Evolutionary conservation across 2,329 filamentous ascomycete genomes (phyloP).

Genomic region (Coniochaeta sp.): DNA sequence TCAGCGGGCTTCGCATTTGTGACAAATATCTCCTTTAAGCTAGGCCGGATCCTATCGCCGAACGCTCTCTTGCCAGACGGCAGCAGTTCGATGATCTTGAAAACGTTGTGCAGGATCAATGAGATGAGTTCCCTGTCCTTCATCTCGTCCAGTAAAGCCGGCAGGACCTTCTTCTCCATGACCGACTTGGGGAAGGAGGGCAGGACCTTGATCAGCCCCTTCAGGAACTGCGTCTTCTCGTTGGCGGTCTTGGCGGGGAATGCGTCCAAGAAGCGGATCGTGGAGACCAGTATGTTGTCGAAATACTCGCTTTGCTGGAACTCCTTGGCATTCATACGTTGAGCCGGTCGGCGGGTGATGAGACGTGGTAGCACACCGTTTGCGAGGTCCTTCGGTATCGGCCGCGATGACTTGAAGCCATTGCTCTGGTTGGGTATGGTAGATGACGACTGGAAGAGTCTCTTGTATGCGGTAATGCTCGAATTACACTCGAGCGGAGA

Average conservation of each 20-base stretch:
- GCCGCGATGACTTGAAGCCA: slow-evolving; percentile 73
- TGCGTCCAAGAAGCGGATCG: slow-evolving; percentile 87
- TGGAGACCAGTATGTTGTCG: slow-evolving; percentile 92
- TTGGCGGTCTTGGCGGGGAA: slow-evolving; percentile 86
- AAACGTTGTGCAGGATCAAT: slow-evolving; percentile 82
- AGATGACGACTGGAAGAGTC: slow-evolving; percentile 70
- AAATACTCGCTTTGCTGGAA: slow-evolving; percentile 97
- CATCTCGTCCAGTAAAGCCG: slow-evolving; percentile 82
- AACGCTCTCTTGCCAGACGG: slow-evolving; percentile 74
- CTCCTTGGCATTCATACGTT: slow-evolving; percentile 78
- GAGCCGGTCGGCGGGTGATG: slow-evolving; percentile 79
- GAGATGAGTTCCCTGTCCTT: slow-evolving; percentile 86
- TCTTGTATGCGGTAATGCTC: slow-evolving; percentile 78
- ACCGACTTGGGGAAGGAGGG: slow-evolving; percentile 90
- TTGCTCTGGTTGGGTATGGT: slow-evolving; percentile 73
- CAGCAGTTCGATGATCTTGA: slow-evolving; percentile 77
- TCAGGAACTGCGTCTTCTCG: slow-evolving; percentile 88
- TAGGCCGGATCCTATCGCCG: slow-evolving; percentile 78
- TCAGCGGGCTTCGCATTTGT: slow-evolving; percentile 47
- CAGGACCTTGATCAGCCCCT: slow-evolving; percentile 78
- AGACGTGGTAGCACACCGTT: slow-evolving; percentile 73
- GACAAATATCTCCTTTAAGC: slow-evolving; percentile 76
- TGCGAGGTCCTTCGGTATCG: slow-evolving; percentile 72
- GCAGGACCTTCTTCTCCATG: slow-evolving; percentile 88
- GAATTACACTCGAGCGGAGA: slow-evolving; percentile 80